Percentiles rank a stretch among this genome's conserved stretches.
Evolutionary conservation across 805 yeast genomes (phyloP).

Genomic region (Ogataea pilisensis): DNA sequence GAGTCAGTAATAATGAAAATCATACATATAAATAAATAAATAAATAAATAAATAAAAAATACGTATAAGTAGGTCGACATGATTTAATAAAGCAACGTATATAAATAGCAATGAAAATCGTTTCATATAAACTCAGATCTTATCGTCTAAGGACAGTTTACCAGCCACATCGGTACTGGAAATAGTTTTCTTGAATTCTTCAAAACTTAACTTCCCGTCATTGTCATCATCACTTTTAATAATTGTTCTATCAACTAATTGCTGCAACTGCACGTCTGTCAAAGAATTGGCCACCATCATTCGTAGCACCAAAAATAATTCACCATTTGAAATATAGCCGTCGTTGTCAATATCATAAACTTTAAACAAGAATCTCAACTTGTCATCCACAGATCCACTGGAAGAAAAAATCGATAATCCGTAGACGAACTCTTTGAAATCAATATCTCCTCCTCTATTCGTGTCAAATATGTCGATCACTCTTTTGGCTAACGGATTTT

Average conservation of each 20-base stretch:
- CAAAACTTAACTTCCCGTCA: slow-evolving; percentile 80
- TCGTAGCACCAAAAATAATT: slow-evolving; percentile 82
- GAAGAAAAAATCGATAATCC: slow-evolving; percentile 75
- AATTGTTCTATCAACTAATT: slow-evolving; percentile 94
- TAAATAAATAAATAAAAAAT: too few relatives aligned
- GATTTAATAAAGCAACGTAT: too few relatives aligned
- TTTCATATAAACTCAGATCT: too few relatives aligned
- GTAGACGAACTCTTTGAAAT: slow-evolving; percentile 86
- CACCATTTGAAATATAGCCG: slow-evolving; percentile 94
- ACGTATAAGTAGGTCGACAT: too few relatives aligned
- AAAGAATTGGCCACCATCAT: slow-evolving; percentile 96
- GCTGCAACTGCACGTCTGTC: slow-evolving; percentile 84
- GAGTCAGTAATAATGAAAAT: too few relatives aligned
- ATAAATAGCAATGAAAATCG: too few relatives aligned
- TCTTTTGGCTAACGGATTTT: slow-evolving; percentile 85
- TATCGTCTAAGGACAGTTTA: slow-evolving; percentile 29
- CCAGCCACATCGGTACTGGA: slow-evolving; percentile 38
- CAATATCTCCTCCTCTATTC: slow-evolving; percentile 90
- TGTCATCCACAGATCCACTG: slow-evolving; percentile 75
- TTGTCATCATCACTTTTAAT: slow-evolving; percentile 88
- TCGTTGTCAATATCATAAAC: slow-evolving; percentile 95
- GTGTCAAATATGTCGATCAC: slow-evolving; percentile 92
- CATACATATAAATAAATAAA: too few relatives aligned
- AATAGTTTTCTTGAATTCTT: slow-evolving; percentile 74
- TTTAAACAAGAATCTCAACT: slow-evolving; percentile 82